A percentile compares a stretch with the other conserved stretches of the same genome.
phyloP scores from a whole-genome alignment of 2,329 filamentous ascomycete species.

The Epichloe sp. region DNA sequence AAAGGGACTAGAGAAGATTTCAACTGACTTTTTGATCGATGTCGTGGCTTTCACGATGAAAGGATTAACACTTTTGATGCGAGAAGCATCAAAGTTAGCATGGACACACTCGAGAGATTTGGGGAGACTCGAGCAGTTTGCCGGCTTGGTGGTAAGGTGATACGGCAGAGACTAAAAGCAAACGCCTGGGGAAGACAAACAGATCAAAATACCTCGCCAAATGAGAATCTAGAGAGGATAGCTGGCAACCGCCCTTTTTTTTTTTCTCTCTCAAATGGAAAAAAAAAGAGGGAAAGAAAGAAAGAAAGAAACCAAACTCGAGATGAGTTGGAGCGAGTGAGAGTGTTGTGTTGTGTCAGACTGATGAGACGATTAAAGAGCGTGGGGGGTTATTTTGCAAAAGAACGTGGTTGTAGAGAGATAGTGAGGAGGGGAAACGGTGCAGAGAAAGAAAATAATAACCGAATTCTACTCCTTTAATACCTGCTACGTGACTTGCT shows the following conservation, averaged over 20 bases:
- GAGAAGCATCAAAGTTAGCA: not conserved
- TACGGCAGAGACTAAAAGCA: not conserved
- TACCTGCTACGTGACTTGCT: not conserved
- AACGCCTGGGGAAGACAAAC: slow-evolving; percentile 1
- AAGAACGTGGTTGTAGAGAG: not conserved
- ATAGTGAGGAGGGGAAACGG: no score
- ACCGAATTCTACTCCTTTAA: not conserved
- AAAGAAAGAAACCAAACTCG: not conserved
- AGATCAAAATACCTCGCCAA: not conserved
- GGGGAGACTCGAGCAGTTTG: not conserved
- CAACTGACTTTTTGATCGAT: not conserved
- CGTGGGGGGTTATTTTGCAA: not conserved
- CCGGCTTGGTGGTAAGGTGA: slow-evolving; percentile 1
- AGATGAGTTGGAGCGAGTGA: not conserved
- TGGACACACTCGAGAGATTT: not conserved
- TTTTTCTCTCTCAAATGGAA: not conserved
- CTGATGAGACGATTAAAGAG: not conserved
- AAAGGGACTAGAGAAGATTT: not conserved
- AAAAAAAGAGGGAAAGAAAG: not conserved
- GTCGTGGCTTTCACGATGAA: not conserved
- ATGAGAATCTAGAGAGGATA: not conserved
- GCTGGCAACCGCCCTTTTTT: not conserved
- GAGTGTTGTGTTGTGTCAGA: not conserved
- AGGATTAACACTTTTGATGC: not conserved
- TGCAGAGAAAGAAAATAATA: not conserved